Evolutionary conservation across 495 filamentous ascomycete species (phyloP).

Genomic region (Ascodesmis nigricans): DNA sequence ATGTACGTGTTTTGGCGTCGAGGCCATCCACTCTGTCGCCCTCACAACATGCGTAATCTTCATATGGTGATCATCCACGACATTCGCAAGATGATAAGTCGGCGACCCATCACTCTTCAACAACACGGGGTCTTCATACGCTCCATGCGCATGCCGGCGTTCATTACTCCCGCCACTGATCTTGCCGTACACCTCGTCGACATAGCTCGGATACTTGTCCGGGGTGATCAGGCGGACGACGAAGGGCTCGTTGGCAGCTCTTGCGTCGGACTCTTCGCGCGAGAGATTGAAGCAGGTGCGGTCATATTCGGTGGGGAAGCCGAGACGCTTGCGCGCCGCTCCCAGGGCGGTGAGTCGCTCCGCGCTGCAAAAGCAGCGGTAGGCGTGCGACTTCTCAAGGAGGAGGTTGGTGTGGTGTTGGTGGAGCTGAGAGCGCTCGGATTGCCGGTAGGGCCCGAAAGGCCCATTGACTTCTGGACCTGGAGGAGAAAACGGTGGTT

Average conservation of each 20-base stretch:
- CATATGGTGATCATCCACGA: slow-evolving; percentile 90
- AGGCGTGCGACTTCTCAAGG: slow-evolving; percentile 48
- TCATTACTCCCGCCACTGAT: slow-evolving; percentile 29
- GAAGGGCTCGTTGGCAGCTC: slow-evolving; percentile 48
- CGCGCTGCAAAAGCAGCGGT: slow-evolving; percentile 77
- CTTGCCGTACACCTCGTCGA: slow-evolving; percentile 56
- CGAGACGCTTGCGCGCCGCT: slow-evolving; percentile 32
- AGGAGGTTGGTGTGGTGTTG: slow-evolving; percentile 46
- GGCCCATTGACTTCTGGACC: slow-evolving; percentile 60
- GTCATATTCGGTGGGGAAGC: slow-evolving; percentile 50
- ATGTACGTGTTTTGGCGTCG: slow-evolving; percentile 69
- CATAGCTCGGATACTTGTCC: slow-evolving; percentile 35
- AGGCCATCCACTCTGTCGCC: slow-evolving; percentile 75
- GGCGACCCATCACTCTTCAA: slow-evolving; percentile 78
- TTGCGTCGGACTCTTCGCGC: slow-evolving; percentile 40
- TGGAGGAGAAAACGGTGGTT: slow-evolving; percentile 19
- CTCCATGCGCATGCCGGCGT: slow-evolving; percentile 23
- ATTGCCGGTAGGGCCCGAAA: slow-evolving; percentile 78
- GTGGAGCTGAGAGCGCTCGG: slow-evolving; percentile 58
- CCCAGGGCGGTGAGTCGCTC: slow-evolving; percentile 45
- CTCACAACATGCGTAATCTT: slow-evolving; percentile 86
- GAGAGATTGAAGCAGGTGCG: slow-evolving; percentile 49
- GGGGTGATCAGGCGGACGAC: slow-evolving; percentile 53
- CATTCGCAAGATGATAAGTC: slow-evolving; percentile 92
- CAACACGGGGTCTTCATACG: slow-evolving; percentile 57